Evolutionary conservation across 192 early-diverging fungal species (phyloP), one percentile per base, ranked within the genome.

Genomic region (Podila epigama): DNA sequence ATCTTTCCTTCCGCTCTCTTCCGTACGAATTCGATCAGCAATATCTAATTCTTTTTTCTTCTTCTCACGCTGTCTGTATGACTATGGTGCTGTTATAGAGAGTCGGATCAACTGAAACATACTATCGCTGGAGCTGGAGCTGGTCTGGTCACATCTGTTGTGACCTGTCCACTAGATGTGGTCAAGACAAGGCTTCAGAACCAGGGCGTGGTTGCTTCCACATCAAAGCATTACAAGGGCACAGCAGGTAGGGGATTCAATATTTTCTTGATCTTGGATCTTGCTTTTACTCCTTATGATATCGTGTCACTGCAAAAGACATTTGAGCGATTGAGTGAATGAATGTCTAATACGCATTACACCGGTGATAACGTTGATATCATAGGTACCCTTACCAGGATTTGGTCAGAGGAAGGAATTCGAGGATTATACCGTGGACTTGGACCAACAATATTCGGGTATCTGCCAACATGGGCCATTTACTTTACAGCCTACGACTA

Each of bases 161-260:
- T 95, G 20, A 94, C 92, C 11, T 94, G 94, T 79, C 97, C 97
- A 6, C 79, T 98, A 29, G 97, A 98, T 79, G 94, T 98, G 25
- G 92, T 96, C 50, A 98, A 98, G 66, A 93, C 96, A 27, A 84
- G 97, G 37, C 82, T 97, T 54, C 97, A 98, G 82, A 96, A 98
- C 75, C 94, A 96, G 70, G 84, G 80, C 42, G 61, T 63, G 22
- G 36, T 65, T 16, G 36, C 68, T 35, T 55, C 70, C 18, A 62
- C 63, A 18, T 18, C 80, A 71, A 77, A 57, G 39, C 50, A 66
- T 41, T 93, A 92, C 70, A 77, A 68, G 27, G 90, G 89, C n/a
- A 87, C 83, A 68, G 69, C 79, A 60, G 84, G 86, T 82, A 81
- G n/a, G n/a, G n/a, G n/a, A n/a, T n/a, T 78, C 27, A 64, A 77